Conservation (phyloP, 352 stramenopile species). For the Pythium sp. region DNA sequence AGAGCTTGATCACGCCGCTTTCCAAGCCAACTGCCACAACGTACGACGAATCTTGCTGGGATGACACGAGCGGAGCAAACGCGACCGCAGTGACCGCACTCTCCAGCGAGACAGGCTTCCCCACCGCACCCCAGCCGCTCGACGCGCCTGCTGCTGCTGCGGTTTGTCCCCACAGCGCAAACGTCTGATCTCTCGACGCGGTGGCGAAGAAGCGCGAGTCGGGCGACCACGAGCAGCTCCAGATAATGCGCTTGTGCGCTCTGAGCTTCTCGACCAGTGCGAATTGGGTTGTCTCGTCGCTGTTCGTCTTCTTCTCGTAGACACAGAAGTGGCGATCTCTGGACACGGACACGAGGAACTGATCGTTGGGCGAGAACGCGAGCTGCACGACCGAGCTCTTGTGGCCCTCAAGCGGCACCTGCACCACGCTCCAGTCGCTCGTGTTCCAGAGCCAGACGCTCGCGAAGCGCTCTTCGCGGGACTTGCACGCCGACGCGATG, state of each 20-base stretch:
- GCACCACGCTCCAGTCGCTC: conserved; percentile 42
- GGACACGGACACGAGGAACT: conserved; percentile 62
- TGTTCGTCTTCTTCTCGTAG: conserved; percentile 27
- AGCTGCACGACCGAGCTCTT: conserved; percentile 80
- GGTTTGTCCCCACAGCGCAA: conserved; percentile 45
- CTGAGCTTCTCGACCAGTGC: conserved; percentile 45
- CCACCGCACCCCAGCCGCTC: conserved; percentile 23
- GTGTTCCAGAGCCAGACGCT: conserved; percentile 68
- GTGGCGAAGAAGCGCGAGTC: conserved; percentile 57
- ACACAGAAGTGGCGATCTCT: conserved; percentile 74
- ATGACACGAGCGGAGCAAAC: conserved; percentile 31
- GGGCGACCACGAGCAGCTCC: conserved; percentile 71
- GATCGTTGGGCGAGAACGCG: conserved; percentile 65
- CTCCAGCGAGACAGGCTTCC: conserved; percentile 25
- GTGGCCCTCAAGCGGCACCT: conserved; percentile 53
- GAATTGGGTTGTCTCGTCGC: conserved; percentile 27
- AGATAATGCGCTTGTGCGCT: conserved; percentile 78
- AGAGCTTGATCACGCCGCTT: conserved; percentile 45
- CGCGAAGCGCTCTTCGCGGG: conserved; percentile 64
- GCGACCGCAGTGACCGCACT: conserved; percentile 61
- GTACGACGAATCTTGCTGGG: conserved; percentile 16
- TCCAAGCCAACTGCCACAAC: conserved; percentile 61
- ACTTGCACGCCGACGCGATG: conserved; percentile 72
- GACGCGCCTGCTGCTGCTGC: neutral
- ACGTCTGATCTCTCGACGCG: conserved; percentile 62